A percentile compares a stretch with the other conserved stretches of the same genome.
These are phyloP conservation scores for Sugiyamaella sp. DNA, from an alignment of 1,139 yeast genomes.

Conservation along the genomic window DNA sequence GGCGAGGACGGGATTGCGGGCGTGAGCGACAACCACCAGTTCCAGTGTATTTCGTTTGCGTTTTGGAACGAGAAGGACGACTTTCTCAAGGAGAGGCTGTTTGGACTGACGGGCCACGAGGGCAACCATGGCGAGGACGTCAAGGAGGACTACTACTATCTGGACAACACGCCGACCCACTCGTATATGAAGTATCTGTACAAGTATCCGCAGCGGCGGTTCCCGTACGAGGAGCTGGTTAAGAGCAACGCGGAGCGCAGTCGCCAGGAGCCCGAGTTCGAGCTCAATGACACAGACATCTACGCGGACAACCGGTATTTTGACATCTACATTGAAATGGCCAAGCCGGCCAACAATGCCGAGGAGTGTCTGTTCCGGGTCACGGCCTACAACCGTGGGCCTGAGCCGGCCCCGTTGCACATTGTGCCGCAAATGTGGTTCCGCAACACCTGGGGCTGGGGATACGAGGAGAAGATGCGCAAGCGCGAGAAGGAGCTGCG, in stretches of 20 bases:
- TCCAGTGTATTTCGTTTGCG: conserved; percentile 75
- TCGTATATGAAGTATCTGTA: conserved; percentile 90
- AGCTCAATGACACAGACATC: conserved; percentile 72
- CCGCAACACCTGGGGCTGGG: conserved; percentile 96
- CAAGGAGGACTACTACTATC: conserved; percentile 78
- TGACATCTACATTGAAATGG: conserved; percentile 90
- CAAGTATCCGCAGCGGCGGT: conserved; percentile 86
- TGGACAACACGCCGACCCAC: conserved; percentile 93
- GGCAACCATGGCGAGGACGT: conserved; percentile 98
- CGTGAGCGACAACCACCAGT: conserved; percentile 82
- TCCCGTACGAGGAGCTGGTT: conserved; percentile 79
- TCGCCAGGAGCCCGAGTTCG: conserved; percentile 69
- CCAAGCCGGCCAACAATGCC: conserved; percentile 80
- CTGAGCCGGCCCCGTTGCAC: conserved; percentile 84
- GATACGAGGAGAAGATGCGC: conserved; percentile 38
- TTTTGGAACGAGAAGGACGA: conserved; percentile 93
- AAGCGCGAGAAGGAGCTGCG: conserved; percentile 13
- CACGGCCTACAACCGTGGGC: conserved; percentile 87
- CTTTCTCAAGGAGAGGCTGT: conserved; percentile 82
- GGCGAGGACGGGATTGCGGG: conserved; percentile 98
- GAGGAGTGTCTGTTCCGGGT: conserved; percentile 81
- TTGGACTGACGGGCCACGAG: conserved; percentile 89
- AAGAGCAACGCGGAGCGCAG: conserved; percentile 68
- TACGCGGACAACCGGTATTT: conserved; percentile 82
- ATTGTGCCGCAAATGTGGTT: conserved; percentile 83